Conservation (phyloP, 1,284 basidiomycete species). For the Fistulina hepatica region DNA sequence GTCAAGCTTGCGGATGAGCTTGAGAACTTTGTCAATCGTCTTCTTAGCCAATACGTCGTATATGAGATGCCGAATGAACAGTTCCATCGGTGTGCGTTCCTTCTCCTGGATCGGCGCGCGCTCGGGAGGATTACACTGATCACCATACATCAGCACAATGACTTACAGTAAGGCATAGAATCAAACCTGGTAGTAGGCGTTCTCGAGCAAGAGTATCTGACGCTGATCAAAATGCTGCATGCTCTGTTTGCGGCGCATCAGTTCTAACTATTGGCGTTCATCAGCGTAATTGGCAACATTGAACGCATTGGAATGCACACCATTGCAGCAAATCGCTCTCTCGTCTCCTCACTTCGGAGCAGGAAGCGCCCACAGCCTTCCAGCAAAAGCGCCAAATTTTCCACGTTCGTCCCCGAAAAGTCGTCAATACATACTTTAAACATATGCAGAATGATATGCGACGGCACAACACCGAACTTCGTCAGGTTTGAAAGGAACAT, state of each 20-base stretch:
- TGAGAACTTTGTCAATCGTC: slow-evolving; percentile 88
- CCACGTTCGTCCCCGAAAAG: slow-evolving; percentile 86
- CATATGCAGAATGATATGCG: slow-evolving; percentile 88
- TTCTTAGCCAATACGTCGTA: slow-evolving; percentile 86
- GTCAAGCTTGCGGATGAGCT: slow-evolving; percentile 85
- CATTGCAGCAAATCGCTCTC: slow-evolving; percentile 76
- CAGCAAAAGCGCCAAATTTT: slow-evolving; percentile 84
- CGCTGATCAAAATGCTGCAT: slow-evolving; percentile 88
- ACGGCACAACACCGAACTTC: slow-evolving; percentile 90
- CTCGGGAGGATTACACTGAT: slow-evolving; percentile 92
- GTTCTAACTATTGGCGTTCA: slow-evolving; percentile 55
- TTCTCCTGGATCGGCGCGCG: slow-evolving; percentile 79
- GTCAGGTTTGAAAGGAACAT: slow-evolving; percentile 86
- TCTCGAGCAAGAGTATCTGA: slow-evolving; percentile 85
- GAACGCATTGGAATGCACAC: slow-evolving; percentile 26
- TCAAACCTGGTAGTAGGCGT: slow-evolving; percentile 91
- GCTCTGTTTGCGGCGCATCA: slow-evolving; percentile 90
- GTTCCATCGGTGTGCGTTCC: slow-evolving; percentile 78
- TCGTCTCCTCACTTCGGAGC: slow-evolving; percentile 79
- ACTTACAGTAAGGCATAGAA: background rate
- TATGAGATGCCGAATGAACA: slow-evolving; percentile 89
- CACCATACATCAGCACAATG: slow-evolving; percentile 9
- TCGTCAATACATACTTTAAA: slow-evolving; percentile 97
- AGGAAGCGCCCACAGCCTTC: slow-evolving; percentile 94
- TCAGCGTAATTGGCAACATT: background rate